A percentile compares a stretch with the other conserved stretches of the same genome.
phyloP scores from a whole-genome alignment of 768 basidiomycete genomes.

The Hypholoma sublateritium region DNA sequence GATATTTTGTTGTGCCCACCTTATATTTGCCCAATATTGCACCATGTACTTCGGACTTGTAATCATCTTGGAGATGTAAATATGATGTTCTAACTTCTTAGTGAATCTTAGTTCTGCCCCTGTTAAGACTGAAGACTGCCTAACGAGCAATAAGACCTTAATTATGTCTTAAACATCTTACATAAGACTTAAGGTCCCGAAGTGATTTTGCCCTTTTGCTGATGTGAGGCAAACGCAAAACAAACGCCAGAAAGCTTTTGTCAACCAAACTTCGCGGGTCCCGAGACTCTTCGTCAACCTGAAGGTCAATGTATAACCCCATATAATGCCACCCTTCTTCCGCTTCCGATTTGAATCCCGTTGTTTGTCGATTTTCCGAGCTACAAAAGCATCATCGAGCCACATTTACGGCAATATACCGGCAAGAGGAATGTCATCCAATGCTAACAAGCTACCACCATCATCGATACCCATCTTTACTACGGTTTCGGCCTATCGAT shows the following conservation, averaged over 20 bases:
- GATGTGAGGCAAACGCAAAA: too few species aligned
- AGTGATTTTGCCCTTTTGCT: too few species aligned
- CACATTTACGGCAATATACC: not conserved
- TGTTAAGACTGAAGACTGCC: too few species aligned
- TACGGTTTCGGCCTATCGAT: constrained; percentile 59
- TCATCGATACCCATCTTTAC: constrained; percentile 51
- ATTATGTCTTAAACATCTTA: too few species aligned
- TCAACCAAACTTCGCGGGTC: not conserved
- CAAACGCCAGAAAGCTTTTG: not conserved
- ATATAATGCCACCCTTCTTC: not conserved
- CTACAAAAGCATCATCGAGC: not conserved
- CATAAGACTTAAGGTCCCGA: too few species aligned
- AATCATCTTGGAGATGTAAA: too few species aligned
- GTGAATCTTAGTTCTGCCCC: too few species aligned
- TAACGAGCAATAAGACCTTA: too few species aligned
- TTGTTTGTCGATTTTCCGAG: not conserved
- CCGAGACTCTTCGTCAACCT: not conserved
- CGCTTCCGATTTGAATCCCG: not conserved
- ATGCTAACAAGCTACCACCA: constrained; percentile 25
- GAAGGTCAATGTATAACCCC: not conserved
- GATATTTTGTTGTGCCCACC: too few species aligned
- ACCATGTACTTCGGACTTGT: too few species aligned
- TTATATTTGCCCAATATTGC: too few species aligned
- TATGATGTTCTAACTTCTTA: too few species aligned
- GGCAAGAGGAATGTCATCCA: constrained; percentile 10